These are phyloP conservation scores for Aechmea fasciata DNA, from an alignment of 176 grass and related monocot genomes.

Conservation along the genomic window DNA sequence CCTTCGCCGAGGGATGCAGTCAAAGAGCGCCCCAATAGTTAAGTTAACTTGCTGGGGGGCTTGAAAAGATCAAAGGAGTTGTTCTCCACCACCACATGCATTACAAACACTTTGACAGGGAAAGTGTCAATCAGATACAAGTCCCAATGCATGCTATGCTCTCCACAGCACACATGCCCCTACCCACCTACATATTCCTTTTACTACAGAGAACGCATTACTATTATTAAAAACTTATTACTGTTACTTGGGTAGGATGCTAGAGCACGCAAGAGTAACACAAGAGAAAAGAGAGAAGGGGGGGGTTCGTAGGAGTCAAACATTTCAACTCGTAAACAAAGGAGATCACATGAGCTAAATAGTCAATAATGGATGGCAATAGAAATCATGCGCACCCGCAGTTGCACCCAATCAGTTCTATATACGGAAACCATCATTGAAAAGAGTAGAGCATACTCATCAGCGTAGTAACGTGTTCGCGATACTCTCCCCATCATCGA, in stretches of 20 bases:
- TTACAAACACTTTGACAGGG: not conserved
- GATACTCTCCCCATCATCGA: no score
- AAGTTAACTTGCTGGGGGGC: not conserved
- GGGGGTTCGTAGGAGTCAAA: no score
- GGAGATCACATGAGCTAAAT: not conserved
- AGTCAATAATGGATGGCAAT: not conserved
- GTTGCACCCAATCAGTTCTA: not conserved
- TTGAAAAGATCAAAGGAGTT: not conserved
- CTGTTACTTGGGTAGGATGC: not conserved
- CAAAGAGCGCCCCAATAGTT: not conserved
- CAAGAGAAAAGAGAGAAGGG: no score
- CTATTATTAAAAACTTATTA: not conserved
- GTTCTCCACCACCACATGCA: conserved; percentile 1
- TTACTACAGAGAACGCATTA: no score
- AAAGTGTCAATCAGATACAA: conserved; percentile 1
- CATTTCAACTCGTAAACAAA: not conserved
- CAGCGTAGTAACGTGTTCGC: not conserved
- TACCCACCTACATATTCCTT: not conserved
- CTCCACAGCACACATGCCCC: not conserved
- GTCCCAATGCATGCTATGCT: not conserved
- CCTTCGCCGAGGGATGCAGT: not conserved
- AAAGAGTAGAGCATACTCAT: not conserved
- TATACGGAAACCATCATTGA: not conserved
- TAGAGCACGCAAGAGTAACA: not conserved
- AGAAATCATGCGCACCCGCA: no score